Evolutionary conservation across 192 early-diverging fungal genomes (phyloP).

Genomic region (Entophlyctis helioformis): DNA sequence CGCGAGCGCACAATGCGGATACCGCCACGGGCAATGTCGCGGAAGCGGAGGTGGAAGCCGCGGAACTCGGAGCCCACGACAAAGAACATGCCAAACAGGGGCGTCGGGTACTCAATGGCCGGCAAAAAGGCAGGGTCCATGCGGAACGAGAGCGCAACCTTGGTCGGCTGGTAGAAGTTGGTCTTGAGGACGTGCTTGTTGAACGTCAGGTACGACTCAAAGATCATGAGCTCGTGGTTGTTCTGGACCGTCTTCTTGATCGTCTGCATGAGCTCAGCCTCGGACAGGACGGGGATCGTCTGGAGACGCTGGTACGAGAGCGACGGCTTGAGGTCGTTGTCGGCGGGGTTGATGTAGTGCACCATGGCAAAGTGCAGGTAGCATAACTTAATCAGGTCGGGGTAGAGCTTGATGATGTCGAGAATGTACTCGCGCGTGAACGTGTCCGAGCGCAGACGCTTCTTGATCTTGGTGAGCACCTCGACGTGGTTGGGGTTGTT

Average conservation of each 20-base stretch:
- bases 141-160: slow-evolving; percentile 98
- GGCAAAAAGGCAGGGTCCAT: slow-evolving; percentile 89
- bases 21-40: slow-evolving; percentile 95
- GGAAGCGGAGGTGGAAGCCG: slow-evolving; percentile 97
- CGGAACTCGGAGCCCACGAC: slow-evolving; percentile 97
- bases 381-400: slow-evolving; percentile 80
- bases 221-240: slow-evolving; percentile 82
- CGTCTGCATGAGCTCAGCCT: slow-evolving; percentile 79
- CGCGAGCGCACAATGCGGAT: slow-evolving; percentile 96
- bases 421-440: slow-evolving; percentile 97
- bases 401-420: slow-evolving; percentile 91
- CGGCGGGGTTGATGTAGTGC: slow-evolving; percentile 72
- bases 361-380: slow-evolving; percentile 91
- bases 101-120: slow-evolving; percentile 83
- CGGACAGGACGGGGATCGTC: slow-evolving; percentile 57
- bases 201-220: slow-evolving; percentile 90
- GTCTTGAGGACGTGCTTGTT: slow-evolving; percentile 98
- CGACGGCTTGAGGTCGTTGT: slow-evolving; percentile 48
- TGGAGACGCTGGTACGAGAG: slow-evolving; percentile 85
- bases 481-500: slow-evolving; percentile 76
- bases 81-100: slow-evolving; percentile 88
- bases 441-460: slow-evolving; percentile 89
- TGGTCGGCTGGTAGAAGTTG: slow-evolving; percentile 99
- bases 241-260: slow-evolving; percentile 84
- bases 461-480: slow-evolving; percentile 95